Conservation (phyloP, 2,329 filamentous ascomycete species). For the Periconia macrospinosa region DNA sequence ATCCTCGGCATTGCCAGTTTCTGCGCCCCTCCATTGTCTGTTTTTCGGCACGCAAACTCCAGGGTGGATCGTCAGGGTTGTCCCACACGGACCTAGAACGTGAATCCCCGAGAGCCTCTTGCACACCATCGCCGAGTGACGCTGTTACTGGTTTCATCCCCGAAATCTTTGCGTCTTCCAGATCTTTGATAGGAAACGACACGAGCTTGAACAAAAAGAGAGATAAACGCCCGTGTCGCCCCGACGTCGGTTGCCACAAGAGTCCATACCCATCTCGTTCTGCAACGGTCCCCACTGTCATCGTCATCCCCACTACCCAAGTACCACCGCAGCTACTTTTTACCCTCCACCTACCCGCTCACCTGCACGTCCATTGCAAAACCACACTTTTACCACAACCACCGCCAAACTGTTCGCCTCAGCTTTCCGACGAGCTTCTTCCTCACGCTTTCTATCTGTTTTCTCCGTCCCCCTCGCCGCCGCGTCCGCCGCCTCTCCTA, state of each 20-base stretch:
- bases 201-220: neutral
- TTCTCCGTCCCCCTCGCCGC: slow-evolving; percentile 72
- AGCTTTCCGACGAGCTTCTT: slow-evolving; percentile 67
- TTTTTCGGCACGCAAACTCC: slow-evolving; percentile 11
- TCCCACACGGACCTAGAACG: slow-evolving; percentile 14
- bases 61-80: neutral
- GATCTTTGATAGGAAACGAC: neutral
- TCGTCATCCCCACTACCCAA: slow-evolving; percentile 2
- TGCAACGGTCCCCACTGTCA: neutral
- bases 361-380: slow-evolving; percentile 11
- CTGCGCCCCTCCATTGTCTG: slow-evolving; percentile 8
- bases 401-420: slow-evolving; percentile 93
- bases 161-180: neutral
- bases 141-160: neutral
- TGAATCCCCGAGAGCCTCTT: slow-evolving; percentile 19
- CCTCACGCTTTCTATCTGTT: slow-evolving; percentile 69
- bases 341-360: slow-evolving; percentile 7
- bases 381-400: slow-evolving; percentile 23
- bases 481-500: slow-evolving; percentile 67
- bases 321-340: slow-evolving; percentile 4
- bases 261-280: slow-evolving; percentile 6
- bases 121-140: slow-evolving; percentile 9
- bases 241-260: neutral
- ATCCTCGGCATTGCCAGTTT: slow-evolving; percentile 9
- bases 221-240: slow-evolving; percentile 9